These are phyloP conservation scores for Flaveria robusta DNA, from an alignment of 129 eudicot genomes.

Conservation along the genomic window DNA sequence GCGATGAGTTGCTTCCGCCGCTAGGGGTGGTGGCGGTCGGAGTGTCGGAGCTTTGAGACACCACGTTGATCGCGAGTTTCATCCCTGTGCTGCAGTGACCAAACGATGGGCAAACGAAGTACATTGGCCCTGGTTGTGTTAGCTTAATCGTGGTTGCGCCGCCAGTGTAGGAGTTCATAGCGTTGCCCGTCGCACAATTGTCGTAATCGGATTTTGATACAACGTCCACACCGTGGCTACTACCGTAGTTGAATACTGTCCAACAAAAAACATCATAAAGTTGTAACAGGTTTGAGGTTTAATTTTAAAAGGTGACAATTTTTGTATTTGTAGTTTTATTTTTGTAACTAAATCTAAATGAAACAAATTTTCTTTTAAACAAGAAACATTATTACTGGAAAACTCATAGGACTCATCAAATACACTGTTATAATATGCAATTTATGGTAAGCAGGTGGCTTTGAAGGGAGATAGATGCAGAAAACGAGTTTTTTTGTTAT, in stretches of 20 bases:
- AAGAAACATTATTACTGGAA: background rate
- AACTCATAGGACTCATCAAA: too few relatives aligned
- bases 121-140: slow-evolving; percentile 44
- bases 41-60: slow-evolving; percentile 24
- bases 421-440: too few relatives aligned
- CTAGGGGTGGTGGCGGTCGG: slow-evolving; percentile 31
- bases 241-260: slow-evolving; percentile 49
- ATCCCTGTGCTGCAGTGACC: slow-evolving; percentile 57
- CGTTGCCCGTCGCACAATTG: slow-evolving; percentile 44
- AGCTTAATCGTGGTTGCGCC: slow-evolving; percentile 39
- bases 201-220: slow-evolving; percentile 45
- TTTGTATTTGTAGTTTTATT: too few relatives aligned
- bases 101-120: slow-evolving; percentile 49
- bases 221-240: slow-evolving; percentile 45
- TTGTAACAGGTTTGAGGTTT: background rate
- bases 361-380: too few relatives aligned
- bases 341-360: too few relatives aligned
- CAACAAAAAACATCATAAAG: slow-evolving; percentile 1
- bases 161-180: slow-evolving; percentile 31
- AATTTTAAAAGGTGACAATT: too few relatives aligned
- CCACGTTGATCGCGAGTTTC: slow-evolving; percentile 50
- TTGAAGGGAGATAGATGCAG: too few relatives aligned
- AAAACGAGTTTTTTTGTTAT: too few relatives aligned
- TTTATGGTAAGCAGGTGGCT: too few relatives aligned
- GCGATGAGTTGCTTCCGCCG: slow-evolving; percentile 25